These are phyloP conservation scores for Trypanosoma cruzi DNA, from an alignment of 208 protist species.

Conservation along the genomic window DNA sequence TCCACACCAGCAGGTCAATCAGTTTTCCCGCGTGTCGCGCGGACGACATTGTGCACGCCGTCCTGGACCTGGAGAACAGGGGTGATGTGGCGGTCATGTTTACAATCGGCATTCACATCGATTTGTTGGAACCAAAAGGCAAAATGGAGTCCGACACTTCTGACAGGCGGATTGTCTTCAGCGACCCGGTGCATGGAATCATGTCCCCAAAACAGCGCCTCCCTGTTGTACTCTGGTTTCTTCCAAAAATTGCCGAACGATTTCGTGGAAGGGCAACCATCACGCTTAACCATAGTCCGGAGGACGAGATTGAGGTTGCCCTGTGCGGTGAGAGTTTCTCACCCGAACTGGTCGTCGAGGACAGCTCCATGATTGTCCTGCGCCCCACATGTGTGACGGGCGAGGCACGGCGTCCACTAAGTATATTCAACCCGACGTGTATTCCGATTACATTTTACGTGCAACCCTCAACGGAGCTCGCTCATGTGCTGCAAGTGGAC, in stretches of 20 bases:
- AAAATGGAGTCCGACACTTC: not conserved
- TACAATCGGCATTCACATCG: constrained; percentile 47
- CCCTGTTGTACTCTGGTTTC: constrained; percentile 73
- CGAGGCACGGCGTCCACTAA: constrained; percentile 37
- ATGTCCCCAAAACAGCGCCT: constrained; percentile 42
- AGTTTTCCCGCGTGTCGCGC: constrained; percentile 57
- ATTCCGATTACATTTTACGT: constrained; percentile 71
- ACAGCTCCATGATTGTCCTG: constrained; percentile 54
- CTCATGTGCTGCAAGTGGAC: constrained; percentile 58
- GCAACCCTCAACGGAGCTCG: constrained; percentile 41
- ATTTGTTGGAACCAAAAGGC: constrained; percentile 28
- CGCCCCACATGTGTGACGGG: constrained; percentile 81
- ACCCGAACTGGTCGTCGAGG: constrained; percentile 32
- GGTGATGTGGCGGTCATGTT: constrained; percentile 52
- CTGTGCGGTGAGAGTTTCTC: constrained; percentile 64
- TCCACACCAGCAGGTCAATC: constrained; percentile 17
- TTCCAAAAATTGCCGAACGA: constrained; percentile 34
- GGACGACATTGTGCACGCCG: constrained; percentile 48
- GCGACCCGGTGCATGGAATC: constrained; percentile 57
- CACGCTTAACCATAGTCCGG: constrained; percentile 38
- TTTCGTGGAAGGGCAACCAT: constrained; percentile 56
- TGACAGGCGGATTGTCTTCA: constrained; percentile 37
- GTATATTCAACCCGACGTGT: constrained; percentile 78
- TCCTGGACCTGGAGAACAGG: constrained; percentile 68
- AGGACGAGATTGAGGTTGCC: constrained; percentile 37